A percentile compares a stretch with the other conserved stretches of the same genome.
These are phyloP conservation scores for Rhizopogon roseolus DNA, from an alignment of 768 basidiomycete species.

Conservation along the genomic window DNA sequence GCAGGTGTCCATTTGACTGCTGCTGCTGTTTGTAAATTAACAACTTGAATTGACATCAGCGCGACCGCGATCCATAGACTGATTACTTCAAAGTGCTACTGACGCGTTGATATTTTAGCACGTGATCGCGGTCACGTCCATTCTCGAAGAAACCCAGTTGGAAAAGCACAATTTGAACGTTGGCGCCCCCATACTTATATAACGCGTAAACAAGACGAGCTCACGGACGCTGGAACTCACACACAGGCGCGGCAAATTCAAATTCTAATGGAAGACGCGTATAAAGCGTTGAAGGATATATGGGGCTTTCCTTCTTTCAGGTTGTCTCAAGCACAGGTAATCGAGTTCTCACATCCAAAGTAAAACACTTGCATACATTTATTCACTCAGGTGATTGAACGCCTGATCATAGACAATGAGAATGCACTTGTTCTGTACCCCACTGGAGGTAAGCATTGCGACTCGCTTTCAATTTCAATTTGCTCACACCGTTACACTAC, in stretches of 20 bases:
- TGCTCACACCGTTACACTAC: background rate
- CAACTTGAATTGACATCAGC: conserved; percentile 9
- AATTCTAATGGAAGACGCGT: conserved; percentile 31
- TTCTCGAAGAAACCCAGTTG: no score
- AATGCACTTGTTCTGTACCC: conserved; percentile 39
- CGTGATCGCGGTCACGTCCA: no score
- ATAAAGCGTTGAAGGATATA: conserved; percentile 23
- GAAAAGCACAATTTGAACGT: no score
- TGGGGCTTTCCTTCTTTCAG: conserved; percentile 34
- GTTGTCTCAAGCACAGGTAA: conserved; percentile 30
- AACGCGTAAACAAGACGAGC: no score
- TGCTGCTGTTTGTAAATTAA: conserved; percentile 15
- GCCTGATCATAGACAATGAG: conserved; percentile 33
- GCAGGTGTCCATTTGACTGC: conserved; percentile 46
- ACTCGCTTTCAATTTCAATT: background rate
- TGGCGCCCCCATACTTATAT: no score
- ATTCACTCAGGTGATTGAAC: conserved; percentile 35
- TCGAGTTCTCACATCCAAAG: conserved; percentile 7
- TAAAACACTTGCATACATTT: background rate
- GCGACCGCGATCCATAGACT: background rate
- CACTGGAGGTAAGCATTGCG: conserved; percentile 26
- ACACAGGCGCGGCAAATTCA: background rate
- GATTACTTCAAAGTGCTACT: no score
- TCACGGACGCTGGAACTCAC: background rate
- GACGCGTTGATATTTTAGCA: no score